Conservation (phyloP, 768 basidiomycete genomes). For the Amanita polypyramis region DNA sequence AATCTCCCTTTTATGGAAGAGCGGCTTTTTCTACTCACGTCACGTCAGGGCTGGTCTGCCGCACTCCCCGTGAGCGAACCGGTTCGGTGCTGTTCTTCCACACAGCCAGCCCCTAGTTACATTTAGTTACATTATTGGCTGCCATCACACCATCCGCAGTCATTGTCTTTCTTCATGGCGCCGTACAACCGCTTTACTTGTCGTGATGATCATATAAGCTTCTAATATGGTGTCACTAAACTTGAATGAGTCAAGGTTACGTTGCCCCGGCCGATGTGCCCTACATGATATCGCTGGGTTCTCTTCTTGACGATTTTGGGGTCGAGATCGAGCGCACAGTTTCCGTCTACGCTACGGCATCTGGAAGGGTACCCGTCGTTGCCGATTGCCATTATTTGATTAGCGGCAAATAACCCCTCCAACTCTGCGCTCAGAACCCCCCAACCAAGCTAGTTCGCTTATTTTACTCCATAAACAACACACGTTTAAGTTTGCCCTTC, state of each 20-base stretch:
- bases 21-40: neutral
- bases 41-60: neutral
- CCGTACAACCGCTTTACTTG: neutral
- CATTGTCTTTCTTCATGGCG: constrained; percentile 1
- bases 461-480: neutral
- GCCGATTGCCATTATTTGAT: neutral
- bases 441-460: neutral
- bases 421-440: neutral
- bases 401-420: neutral
- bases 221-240: neutral
- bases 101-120: neutral
- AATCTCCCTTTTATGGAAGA: neutral
- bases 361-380: neutral
- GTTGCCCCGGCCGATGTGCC: neutral
- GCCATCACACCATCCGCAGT: neutral
- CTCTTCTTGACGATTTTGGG: neutral
- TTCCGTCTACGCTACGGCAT: neutral
- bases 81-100: neutral
- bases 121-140: constrained; percentile 4
- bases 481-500: neutral
- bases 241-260: neutral
- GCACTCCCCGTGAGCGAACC: neutral
- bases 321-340: neutral
- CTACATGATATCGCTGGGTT: neutral
- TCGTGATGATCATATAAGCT: neutral